Conservation (phyloP, 371 early-diverging fungal species). For the Rhizopus microsporus region DNA sequence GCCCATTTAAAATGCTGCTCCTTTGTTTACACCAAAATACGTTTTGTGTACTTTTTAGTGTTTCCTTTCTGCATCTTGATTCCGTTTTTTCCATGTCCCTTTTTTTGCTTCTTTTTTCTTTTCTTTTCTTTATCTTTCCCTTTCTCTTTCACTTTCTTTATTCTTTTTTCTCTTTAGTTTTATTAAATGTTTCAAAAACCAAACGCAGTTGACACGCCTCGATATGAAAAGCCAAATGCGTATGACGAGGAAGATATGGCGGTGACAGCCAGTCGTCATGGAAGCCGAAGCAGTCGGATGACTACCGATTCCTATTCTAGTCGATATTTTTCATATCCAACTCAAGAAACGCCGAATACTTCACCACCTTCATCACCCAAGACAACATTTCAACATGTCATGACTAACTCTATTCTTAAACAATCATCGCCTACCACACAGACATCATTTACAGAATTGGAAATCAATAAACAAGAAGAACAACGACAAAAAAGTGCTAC, state of each 20-base stretch:
- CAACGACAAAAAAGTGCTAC: not conserved
- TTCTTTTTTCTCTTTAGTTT: not conserved
- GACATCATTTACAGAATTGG: conserved; percentile 5
- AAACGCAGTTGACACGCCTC: conserved; percentile 18
- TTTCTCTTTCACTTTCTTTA: not conserved
- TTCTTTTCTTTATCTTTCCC: not conserved
- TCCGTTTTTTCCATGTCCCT: too few relatives aligned
- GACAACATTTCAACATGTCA: not conserved
- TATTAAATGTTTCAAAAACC: conserved; percentile 23
- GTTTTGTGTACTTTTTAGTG: too few relatives aligned
- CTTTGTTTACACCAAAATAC: not conserved
- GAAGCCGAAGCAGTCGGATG: conserved; percentile 23
- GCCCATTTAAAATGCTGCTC: too few relatives aligned
- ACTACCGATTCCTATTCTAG: conserved; percentile 20
- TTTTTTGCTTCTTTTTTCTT: not conserved
- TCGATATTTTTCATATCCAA: conserved; percentile 14
- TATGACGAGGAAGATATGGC: conserved; percentile 24
- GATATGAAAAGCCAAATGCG: conserved; percentile 32
- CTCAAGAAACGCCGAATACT: conserved; percentile 15
- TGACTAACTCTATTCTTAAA: conserved; percentile 13
- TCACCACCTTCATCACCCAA: conserved; percentile 21
- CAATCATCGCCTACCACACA: conserved; percentile 23
- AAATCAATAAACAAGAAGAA: not conserved
- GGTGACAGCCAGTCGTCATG: conserved; percentile 26
- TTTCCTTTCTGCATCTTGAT: too few relatives aligned